A percentile compares a stretch with the other conserved stretches of the same genome.
These are phyloP conservation scores for Tulasnella sp. DNA, from an alignment of 768 basidiomycete species.

Conservation along the genomic window DNA sequence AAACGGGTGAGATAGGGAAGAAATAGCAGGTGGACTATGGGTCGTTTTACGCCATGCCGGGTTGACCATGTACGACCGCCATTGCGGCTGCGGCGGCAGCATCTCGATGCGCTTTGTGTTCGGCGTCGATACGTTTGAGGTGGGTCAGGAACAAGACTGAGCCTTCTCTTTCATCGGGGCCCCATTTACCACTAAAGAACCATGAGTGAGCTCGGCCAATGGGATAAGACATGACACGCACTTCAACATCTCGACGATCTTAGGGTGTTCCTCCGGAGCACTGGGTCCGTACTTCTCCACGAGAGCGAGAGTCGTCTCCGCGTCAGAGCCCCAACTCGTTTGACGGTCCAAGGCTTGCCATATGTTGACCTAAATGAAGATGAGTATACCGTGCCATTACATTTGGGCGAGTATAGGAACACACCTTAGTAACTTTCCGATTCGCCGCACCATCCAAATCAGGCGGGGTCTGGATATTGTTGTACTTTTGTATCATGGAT, in stretches of 20 bases:
- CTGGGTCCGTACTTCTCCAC: conserved; percentile 44
- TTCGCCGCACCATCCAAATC: conserved; percentile 29
- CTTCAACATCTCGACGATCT: conserved; percentile 39
- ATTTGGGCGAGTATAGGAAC: not conserved
- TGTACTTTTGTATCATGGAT: conserved; percentile 36
- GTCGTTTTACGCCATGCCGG: not conserved
- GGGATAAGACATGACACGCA: not conserved
- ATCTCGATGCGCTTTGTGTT: conserved; percentile 25
- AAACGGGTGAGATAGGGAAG: not conserved
- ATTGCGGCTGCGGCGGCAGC: not conserved
- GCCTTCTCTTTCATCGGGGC: conserved; percentile 35
- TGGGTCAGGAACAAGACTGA: conserved; percentile 38
- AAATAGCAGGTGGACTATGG: too few relatives aligned
- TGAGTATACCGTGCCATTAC: not conserved
- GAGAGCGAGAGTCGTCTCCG: conserved; percentile 40
- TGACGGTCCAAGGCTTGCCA: conserved; percentile 39
- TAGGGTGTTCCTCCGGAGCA: conserved; percentile 39
- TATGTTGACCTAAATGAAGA: conserved; percentile 34
- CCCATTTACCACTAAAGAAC: conserved; percentile 27
- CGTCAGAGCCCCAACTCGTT: conserved; percentile 34
- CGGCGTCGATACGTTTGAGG: conserved; percentile 38
- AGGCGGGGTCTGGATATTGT: conserved; percentile 34
- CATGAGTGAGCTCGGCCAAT: not conserved
- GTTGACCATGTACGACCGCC: not conserved
- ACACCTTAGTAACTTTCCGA: conserved; percentile 32